A percentile compares a stretch with the other conserved stretches of the same genome.
phyloP scores from a whole-genome alignment of 805 yeast species.

The Wickerhamiella qilinensis region DNA sequence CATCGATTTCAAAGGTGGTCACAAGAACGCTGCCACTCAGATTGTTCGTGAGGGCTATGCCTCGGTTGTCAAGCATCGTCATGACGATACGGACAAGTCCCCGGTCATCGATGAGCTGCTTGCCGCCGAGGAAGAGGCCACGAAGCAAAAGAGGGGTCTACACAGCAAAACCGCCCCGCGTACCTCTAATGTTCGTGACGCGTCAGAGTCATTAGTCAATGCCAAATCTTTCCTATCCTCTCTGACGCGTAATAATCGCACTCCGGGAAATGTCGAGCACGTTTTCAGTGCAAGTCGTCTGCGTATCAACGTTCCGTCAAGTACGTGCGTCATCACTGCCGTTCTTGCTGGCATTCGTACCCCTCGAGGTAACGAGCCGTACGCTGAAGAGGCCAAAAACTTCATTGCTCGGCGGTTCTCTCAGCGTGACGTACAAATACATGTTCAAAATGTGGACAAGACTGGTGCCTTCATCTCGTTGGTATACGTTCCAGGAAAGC shows the following conservation, averaged over 20 bases:
- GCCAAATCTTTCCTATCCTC: constrained; percentile 63
- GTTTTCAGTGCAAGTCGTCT: constrained; percentile 47
- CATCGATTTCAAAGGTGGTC: no score
- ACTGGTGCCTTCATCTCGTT: constrained; percentile 72
- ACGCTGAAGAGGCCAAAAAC: constrained; percentile 34
- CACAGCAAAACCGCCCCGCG: constrained; percentile 39
- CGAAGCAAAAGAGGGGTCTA: constrained; percentile 42
- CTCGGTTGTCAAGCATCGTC: constrained; percentile 61
- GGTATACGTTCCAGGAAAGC: constrained; percentile 30
- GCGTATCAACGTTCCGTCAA: constrained; percentile 51
- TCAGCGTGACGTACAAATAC: constrained; percentile 62
- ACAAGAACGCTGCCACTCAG: constrained; percentile 41
- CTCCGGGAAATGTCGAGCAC: constrained; percentile 57
- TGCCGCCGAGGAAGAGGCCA: constrained; percentile 51
- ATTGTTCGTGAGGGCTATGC: constrained; percentile 57
- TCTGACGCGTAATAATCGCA: constrained; percentile 45
- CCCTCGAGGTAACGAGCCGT: constrained; percentile 23
- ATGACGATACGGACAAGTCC: constrained; percentile 54
- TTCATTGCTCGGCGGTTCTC: constrained; percentile 37
- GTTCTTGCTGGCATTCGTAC: constrained; percentile 59
- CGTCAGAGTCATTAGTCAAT: constrained; percentile 55
- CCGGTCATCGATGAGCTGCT: constrained; percentile 61
- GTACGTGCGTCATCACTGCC: constrained; percentile 49
- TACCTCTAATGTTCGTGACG: constrained; percentile 55
- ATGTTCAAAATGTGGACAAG: constrained; percentile 54